These are phyloP conservation scores for Cercospora zeae-maydis DNA, from an alignment of 2,329 filamentous ascomycete genomes.

Conservation along the genomic window DNA sequence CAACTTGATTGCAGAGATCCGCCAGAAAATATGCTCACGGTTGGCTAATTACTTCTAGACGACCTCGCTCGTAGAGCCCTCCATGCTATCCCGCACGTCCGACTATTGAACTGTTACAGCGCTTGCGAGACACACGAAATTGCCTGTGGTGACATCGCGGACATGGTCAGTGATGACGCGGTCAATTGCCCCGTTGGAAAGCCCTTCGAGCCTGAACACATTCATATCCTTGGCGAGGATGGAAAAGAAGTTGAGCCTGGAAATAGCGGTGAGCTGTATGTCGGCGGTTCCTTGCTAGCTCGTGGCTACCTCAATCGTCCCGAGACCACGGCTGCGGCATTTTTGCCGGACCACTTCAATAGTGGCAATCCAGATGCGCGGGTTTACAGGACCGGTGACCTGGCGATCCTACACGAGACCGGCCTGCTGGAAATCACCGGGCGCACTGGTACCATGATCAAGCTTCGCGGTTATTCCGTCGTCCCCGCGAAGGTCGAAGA, in stretches of 20 bases:
- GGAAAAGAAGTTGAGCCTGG: conserved; percentile 62
- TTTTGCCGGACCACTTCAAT: conserved; percentile 64
- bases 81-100: conserved; percentile 63
- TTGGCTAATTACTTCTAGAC: conserved; percentile 43
- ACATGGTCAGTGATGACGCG: conserved; percentile 59
- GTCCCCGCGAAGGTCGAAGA: conserved; percentile 74
- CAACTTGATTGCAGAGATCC: not conserved
- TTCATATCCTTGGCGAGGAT: conserved; percentile 69
- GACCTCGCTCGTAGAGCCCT: conserved; percentile 68
- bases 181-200: conserved; percentile 71
- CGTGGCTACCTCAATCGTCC: conserved; percentile 76
- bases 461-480: conserved; percentile 73
- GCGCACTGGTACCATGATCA: conserved; percentile 75
- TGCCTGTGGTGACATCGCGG: conserved; percentile 69
- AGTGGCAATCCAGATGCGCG: conserved; percentile 54
- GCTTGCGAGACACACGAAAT: conserved; percentile 80
- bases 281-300: conserved; percentile 70
- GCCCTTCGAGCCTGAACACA: conserved; percentile 63
- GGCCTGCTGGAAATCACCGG: conserved; percentile 72
- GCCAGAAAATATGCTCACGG: not conserved
- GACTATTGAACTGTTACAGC: conserved; percentile 75
- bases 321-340: conserved; percentile 70
- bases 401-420: conserved; percentile 62
- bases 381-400: conserved; percentile 73
- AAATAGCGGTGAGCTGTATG: conserved; percentile 66